Base-by-base conservation (phyloP, 352 stramenopile genomes). In the Phytophthora aleatoria region DNA sequence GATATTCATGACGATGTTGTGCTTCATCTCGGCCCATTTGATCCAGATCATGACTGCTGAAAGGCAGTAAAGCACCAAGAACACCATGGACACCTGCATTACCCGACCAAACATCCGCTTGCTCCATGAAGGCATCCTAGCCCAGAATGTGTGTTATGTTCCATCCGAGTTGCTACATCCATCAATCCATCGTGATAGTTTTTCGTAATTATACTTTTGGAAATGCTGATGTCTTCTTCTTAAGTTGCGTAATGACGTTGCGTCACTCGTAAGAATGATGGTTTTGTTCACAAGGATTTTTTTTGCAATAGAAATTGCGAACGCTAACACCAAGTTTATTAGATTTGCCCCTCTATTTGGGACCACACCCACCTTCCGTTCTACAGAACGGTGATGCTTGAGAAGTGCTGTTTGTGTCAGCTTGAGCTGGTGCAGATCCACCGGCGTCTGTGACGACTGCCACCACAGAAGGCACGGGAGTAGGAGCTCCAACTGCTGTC, bases 31-130 rank as follows among this genome's bases (percentile, higher is more conserved):
- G 7, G 33, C 56, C 74, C 71, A 83, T 50, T 70, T 48, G 3
- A 69, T 43, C 68, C 74, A 74, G 26, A 80, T 58, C 35, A 67
- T 61, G 30, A 71, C 50, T 0, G 59, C 61, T 15, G 58, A 64
- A 9, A 73, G 16, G 27, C 64, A 74, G 36, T 80, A 80, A 28
- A 74, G 47, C 2, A 58, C 35, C 50, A 77, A 54, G 20, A 64
- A 51, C 12, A 57, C 35, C 9, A 67, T 26, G 0, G 39, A 64
- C n/a, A 71, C 53, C 3, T 49, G 27, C 16, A 13, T 20, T 28
- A 70, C n/a, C n/a, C 50, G 62, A 15, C 28, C 15, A 31, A 62
- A 12, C 38, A 57, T 16, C 10, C 28, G 38, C 35, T 59, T 64
- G 36, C 31, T 56, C 31, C 55, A 13, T 49, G n/a, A 31, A 27